Evolutionary conservation across 1,139 yeast species (phyloP), one percentile per base, ranked within the genome.

Genomic region (Protomyces macrosporus): DNA sequence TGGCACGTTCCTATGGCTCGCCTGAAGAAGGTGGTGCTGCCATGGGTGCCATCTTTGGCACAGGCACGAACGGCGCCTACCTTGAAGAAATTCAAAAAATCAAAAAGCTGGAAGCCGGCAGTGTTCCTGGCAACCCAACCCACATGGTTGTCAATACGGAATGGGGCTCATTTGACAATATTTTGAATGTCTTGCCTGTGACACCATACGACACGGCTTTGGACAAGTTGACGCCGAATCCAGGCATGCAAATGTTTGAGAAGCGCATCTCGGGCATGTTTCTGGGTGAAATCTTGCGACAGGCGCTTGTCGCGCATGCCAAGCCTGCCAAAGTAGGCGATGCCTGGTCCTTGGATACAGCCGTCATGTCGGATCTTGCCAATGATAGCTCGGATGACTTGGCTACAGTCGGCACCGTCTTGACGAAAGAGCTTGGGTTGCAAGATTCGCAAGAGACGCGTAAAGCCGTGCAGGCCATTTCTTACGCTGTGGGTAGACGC

Each of bases 11-110:
- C 33, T 91, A 91, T 76, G 79, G 87, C n/a, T 72, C 76, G 34
- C 80, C 84, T 57, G 79, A 85, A 10, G 84, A 85, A 67, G 83
- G 90, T 61, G 82, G 81, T 67, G 88, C 97, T 12, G 81, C 87
- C 12, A 79, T 91, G 70, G 98, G 98, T 52, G 85, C 91, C 68
- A 91, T 91, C 68, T 89, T 90, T 72, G 98, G 98, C 67, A 91
- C 98, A 4, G 98, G 98, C 72, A 90, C 97, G 51, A 91, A 91
- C 74, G 97, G 97, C 66, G 96, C 97, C 10, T 91, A 91, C 76
- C 80, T 83, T 72, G 98, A 91, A 75, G 79, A 83, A 65, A 74
- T 89, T 65, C 84, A 82, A 53, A 81, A 85, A 60, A 88, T 93
- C 69, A 82, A 82, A 65, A 91, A 91, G 75, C 79, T 90, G 66